Base-by-base conservation (phyloP, 2,329 filamentous ascomycete species). In the Trichoderma koningii region DNA sequence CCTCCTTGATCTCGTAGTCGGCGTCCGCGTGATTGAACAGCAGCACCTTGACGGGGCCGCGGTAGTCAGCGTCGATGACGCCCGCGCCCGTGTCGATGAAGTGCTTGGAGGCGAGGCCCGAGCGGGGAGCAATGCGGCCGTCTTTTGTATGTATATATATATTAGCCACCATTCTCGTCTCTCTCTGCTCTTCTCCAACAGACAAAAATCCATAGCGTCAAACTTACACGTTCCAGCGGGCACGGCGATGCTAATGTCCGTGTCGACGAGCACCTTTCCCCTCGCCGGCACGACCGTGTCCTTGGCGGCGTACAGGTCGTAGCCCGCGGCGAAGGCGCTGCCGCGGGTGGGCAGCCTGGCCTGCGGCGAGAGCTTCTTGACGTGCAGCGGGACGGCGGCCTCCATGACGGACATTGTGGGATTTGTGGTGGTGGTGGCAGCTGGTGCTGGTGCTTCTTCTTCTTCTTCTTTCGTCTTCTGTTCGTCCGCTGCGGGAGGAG, bases 21-120 rank as follows among this genome's bases (percentile, higher is more conserved):
- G 80, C 79, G 57, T 97, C 93, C 59, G 85, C 85, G 77, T 96
- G 89, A 81, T 99, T 99, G 78, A 98, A 98, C 60, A 99, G 86
- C 70, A 99, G 84, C 28, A 99, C 90, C 82, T 96, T 97, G 73
- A 99, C 89, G 70, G 91, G 91, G 21, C 95, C 95, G 42, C 95
- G 87, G 82, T 99, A 99, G 79, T 99, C 95, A 41, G 94, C 93
- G 77, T 99, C 95, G 72, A 99, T 98, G 69, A 99, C 95, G 63
- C 95, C 95, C 0, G 95, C 95, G 68, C 96, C 93, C 0, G 91
- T 95, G 77, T 97, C 93, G 76, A 99, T 98, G 79, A 93, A 95
- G 81, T 98, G 88, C 82, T 99, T 99, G 67, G 88, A 84, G 2
- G 94, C 94, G 42, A 97, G 88, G 55, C 93, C 93, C n/a, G 91